These are phyloP conservation scores for Sphenostylis stenocarpa DNA, from an alignment of 306 rosid species.

Conservation along the genomic window DNA sequence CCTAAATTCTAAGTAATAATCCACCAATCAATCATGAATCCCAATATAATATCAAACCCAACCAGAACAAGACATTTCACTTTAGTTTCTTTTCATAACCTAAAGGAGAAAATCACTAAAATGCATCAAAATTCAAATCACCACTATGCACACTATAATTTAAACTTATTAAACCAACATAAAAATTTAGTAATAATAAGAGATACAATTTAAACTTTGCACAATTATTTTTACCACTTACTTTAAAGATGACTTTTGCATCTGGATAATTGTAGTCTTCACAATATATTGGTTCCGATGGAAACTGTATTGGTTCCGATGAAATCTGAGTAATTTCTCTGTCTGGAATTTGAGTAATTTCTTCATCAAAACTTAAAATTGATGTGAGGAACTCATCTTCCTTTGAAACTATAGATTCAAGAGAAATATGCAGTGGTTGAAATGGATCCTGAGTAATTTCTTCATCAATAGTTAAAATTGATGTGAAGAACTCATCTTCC, in stretches of 20 bases:
- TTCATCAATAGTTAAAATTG: too few species aligned
- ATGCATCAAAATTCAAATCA: conserved; percentile 11
- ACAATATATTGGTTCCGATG: too few species aligned
- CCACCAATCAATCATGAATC: neutral
- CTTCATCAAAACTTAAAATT: too few species aligned
- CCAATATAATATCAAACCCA: conserved; percentile 12
- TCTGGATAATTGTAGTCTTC: too few species aligned
- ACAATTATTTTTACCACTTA: conserved; percentile 39
- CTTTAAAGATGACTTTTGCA: conserved; percentile 29
- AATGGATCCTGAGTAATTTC: too few species aligned
- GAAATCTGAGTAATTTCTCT: too few species aligned
- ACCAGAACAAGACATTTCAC: conserved; percentile 1
- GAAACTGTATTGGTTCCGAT: too few species aligned
- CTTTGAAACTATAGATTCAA: too few species aligned
- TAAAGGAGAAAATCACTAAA: conserved; percentile 19
- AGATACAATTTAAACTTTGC: conserved; percentile 17
- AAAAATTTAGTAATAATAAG: neutral
- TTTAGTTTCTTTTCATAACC: neutral
- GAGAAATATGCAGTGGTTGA: too few species aligned
- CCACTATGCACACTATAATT: neutral
- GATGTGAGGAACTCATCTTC: too few species aligned
- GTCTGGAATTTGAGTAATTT: too few species aligned
- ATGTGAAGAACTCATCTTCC: too few species aligned
- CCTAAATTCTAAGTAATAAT: neutral
- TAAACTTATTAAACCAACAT: neutral